These are phyloP conservation scores for Petunia axillaris DNA, from an alignment of 257 asterid genomes.

Conservation along the genomic window DNA sequence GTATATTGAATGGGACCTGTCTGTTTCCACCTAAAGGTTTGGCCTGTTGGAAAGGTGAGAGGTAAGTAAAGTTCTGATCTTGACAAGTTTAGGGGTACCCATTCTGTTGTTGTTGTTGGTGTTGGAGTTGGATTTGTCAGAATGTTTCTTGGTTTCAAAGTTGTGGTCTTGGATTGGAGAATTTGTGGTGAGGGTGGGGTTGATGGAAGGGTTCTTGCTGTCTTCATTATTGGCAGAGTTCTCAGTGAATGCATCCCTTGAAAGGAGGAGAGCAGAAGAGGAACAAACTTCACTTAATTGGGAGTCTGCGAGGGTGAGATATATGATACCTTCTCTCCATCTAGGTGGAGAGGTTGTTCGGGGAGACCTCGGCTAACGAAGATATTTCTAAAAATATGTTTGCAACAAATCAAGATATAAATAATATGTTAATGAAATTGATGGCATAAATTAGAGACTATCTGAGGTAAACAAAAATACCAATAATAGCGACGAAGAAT, in stretches of 20 bases:
- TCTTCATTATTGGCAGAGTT: constrained; percentile 33
- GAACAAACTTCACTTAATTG: background rate
- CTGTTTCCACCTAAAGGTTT: constrained; percentile 87
- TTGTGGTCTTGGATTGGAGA: constrained; percentile 21
- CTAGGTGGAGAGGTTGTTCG: too few species aligned
- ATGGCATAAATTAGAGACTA: too few species aligned
- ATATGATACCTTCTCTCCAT: too few species aligned
- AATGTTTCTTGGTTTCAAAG: constrained; percentile 41
- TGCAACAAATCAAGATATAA: too few species aligned
- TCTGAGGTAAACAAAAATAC: too few species aligned
- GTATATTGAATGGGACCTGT: constrained; percentile 79
- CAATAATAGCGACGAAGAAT: too few species aligned
- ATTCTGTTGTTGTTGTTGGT: constrained; percentile 42
- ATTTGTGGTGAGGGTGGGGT: constrained; percentile 31
- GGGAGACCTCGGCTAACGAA: too few species aligned
- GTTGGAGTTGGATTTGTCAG: constrained; percentile 42
- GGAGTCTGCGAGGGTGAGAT: too few species aligned
- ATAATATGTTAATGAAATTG: too few species aligned
- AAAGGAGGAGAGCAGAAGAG: background rate
- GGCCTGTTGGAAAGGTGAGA: constrained; percentile 97
- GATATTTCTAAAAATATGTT: too few species aligned
- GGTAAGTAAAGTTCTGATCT: constrained; percentile 85
- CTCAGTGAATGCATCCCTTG: background rate
- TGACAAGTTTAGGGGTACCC: constrained; percentile 61
- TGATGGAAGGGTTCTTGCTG: constrained; percentile 19